Base-by-base conservation (phyloP, 2,329 filamentous ascomycete species). In the Colletotrichum sansevieriae region DNA sequence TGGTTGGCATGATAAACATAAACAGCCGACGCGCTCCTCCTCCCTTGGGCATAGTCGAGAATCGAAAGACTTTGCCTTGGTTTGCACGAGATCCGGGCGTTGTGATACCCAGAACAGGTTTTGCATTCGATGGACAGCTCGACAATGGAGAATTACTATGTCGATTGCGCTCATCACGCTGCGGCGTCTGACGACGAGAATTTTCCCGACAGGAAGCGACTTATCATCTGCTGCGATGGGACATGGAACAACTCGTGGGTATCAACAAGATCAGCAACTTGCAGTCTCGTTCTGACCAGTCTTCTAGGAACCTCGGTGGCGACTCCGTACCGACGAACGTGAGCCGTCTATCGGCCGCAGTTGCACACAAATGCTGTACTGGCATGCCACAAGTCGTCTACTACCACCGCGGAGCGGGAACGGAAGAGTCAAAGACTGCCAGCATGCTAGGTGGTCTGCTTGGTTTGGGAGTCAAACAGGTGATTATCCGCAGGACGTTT, bases 181-280 rank as follows among this genome's bases (percentile, higher is more conserved):
- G 33, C 44, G 0, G 25, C 18, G 2, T 29, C 46, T 11, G 58
- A 61, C 6, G 58, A 61, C 10, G 58, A 43, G 5, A 44, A 59
- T 7, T 61, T 33, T 9, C 29, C 58, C 6, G 46, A 71, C 43
- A 56, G 51, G 7, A 76, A 76, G 43, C 72, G 74, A 1, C 60
- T 77, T 11, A 66, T 80, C 33, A 73, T 79, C 25, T 81, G 78
- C 68, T 80, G 78, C 51, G 79, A 81, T 69, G 79, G 78, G 7
- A 79, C 78, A 13, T 80, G 77, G 78, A 78, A 78, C 60, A 71
- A 72, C 55, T 69, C 72, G 67, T 73, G 63, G 10, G 71, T 43
- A 1, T 6, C n/a, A 0, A 2, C 5, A 37, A 20, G 0, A 0
- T 5, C 0, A 18, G 18, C 49, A 12, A 0, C 29, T 1, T 4